These are phyloP conservation scores for Coemansia umbellata DNA, from an alignment of 192 early-diverging fungal genomes.

Conservation along the genomic window DNA sequence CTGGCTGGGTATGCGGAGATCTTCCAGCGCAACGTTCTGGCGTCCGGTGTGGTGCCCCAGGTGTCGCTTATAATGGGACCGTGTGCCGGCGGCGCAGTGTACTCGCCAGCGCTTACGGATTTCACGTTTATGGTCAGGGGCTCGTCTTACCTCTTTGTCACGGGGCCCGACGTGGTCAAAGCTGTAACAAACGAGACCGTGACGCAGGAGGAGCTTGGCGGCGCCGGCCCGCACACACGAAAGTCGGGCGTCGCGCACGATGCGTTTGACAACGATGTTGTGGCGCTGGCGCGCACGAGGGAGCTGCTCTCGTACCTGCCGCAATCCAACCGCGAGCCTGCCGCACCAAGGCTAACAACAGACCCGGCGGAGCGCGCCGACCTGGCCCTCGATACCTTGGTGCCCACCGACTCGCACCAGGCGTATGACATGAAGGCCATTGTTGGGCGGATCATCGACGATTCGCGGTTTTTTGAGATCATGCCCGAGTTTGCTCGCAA, in stretches of 20 bases:
- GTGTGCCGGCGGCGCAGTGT: conserved; percentile 95
- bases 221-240: conserved; percentile 82
- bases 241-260: conserved; percentile 91
- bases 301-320: conserved; percentile 89
- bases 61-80: conserved; percentile 97
- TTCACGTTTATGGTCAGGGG: conserved; percentile 97
- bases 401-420: conserved; percentile 84
- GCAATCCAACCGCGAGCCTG: conserved; percentile 70
- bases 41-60: conserved; percentile 93
- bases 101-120: conserved; percentile 95
- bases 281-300: conserved; percentile 71
- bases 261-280: conserved; percentile 92
- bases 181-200: conserved; percentile 92
- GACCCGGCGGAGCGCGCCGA: conserved; percentile 70
- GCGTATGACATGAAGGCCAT: conserved; percentile 96
- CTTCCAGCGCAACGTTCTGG: conserved; percentile 89
- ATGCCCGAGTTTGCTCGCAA: conserved; percentile 89
- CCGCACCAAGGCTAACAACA: conserved; percentile 60
- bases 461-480: conserved; percentile 86
- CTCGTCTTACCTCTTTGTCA: conserved; percentile 94
- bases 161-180: conserved; percentile 95
- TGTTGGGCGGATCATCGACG: conserved; percentile 76
- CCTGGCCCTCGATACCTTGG: conserved; percentile 74
- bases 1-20: conserved; percentile 96
- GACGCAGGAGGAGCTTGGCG: conserved; percentile 92